Evolutionary conservation across 106 monocot species (phyloP).

Genomic region (Platanthera zijinensis): DNA sequence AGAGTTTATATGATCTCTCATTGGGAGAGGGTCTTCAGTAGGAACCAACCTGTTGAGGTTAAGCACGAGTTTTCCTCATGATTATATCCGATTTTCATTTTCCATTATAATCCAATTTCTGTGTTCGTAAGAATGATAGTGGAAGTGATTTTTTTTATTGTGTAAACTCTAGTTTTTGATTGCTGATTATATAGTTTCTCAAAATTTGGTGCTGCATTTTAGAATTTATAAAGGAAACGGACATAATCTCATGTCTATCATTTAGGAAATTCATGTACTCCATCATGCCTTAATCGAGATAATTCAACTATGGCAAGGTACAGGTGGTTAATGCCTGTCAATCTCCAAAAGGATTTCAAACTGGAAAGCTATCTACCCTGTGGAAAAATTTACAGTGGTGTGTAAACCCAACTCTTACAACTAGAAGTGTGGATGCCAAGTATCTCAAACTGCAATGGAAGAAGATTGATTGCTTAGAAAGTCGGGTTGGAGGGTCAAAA

Average conservation of each 20-base stretch:
- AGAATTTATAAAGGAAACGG: not conserved
- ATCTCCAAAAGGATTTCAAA: constrained; percentile 15
- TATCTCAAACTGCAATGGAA: constrained; percentile 73
- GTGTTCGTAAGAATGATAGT: too few species aligned
- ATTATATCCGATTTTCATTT: too few species aligned
- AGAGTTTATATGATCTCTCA: too few species aligned
- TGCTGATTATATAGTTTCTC: not conserved
- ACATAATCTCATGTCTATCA: not conserved
- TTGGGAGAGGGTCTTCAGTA: too few species aligned
- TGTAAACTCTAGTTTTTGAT: not conserved
- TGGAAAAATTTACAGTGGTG: not conserved
- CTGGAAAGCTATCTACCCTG: constrained; percentile 5
- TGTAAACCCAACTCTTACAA: not conserved
- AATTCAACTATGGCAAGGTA: constrained; percentile 5
- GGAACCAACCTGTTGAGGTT: too few species aligned
- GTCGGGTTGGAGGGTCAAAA: constrained; percentile 52
- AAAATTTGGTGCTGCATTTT: not conserved
- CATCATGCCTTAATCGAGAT: not conserved
- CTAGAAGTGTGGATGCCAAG: constrained; percentile 22
- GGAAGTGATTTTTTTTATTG: not conserved
- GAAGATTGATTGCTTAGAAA: constrained; percentile 55
- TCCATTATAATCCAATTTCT: too few species aligned
- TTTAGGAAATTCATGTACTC: not conserved
- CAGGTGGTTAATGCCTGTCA: constrained; percentile 34
- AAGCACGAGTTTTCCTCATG: too few species aligned